Evolutionary conservation across 192 early-diverging fungal genomes (phyloP), one percentile per base, ranked within the genome.

Genomic region (Coemansia sp.): DNA sequence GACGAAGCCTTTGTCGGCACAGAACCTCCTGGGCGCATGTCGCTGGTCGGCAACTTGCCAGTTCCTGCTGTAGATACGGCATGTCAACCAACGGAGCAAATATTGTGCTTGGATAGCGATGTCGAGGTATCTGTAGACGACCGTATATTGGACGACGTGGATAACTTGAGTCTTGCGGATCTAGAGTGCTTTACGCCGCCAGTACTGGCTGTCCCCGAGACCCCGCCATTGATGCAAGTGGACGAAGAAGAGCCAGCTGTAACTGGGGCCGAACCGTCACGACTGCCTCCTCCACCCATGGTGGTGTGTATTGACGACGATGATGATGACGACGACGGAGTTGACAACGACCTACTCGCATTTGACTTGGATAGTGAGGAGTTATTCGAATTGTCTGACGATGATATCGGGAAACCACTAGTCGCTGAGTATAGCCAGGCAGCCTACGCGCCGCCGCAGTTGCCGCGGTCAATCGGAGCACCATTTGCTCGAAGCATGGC

Each of bases 321-420:
- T 31, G 72, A 73, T 29, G 69, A 67, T 31, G 72, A 73, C 12
- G 80, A 76, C 11, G 69, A 66, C 60, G 65, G 15, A 27, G 24
- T 62, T 12, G 69, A 71, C 36, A 31, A 22, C 7, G 68, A 68
- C 5, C 38, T 73, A 29, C 57, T 78, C 0, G 60, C 39, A 3
- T 72, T 83, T 68, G 70, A 83, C 43, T 61, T 83, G 20, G 52
- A 62, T 55, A 43, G 62, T 29, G 47, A 62, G 12, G 75, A 83
- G 18, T 66, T 83, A 43, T 39, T 78, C n/a, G 40, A 75, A 24
- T 18, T 83, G 22, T 77, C 72, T 10, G 72, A 78, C 46, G 64
- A 72, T 24, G 80, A 8, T 12, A 44, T 58, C 41, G 33, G 31
- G 39, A 53, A 31, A n/a, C 24, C 50, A 29, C 53, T 55, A 33